Percentiles rank a stretch among this genome's conserved stretches.
These are phyloP conservation scores for Candida tetrigidarum DNA, from an alignment of 1,139 yeast species.

Conservation along the genomic window DNA sequence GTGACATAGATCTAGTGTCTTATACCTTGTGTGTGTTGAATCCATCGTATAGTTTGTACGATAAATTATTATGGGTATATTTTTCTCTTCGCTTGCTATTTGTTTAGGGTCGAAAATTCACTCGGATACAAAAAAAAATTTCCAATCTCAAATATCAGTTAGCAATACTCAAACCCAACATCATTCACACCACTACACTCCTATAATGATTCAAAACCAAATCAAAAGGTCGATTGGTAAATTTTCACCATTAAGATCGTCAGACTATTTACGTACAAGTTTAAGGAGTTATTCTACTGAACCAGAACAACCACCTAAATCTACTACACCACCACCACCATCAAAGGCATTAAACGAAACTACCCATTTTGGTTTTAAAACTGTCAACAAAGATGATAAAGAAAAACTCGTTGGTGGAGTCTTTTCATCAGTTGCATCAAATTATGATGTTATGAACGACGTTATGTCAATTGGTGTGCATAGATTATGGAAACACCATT, in stretches of 20 bases:
- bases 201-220: slow-evolving; percentile 5
- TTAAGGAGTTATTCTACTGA: slow-evolving; percentile 10
- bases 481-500: slow-evolving; percentile 92
- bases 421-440: slow-evolving; percentile 92
- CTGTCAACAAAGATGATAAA: slow-evolving; percentile 80
- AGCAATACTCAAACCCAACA: no score
- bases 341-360: slow-evolving; percentile 34
- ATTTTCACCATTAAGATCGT: slow-evolving; percentile 6
- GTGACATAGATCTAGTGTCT: no score
- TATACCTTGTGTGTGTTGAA: background rate
- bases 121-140: background rate
- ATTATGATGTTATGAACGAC: slow-evolving; percentile 96
- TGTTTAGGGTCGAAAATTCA: background rate
- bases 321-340: slow-evolving; percentile 9
- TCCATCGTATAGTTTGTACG: background rate
- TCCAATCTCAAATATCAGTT: no score
- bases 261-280: background rate
- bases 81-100: slow-evolving; percentile 4
- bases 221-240: slow-evolving; percentile 9
- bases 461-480: slow-evolving; percentile 97
- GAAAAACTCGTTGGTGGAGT: slow-evolving; percentile 88
- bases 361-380: slow-evolving; percentile 93
- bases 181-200: background rate
- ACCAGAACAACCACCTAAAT: background rate
- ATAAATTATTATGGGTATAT: no score